Evolutionary conservation across 106 monocot species (phyloP).

Genomic region (Apostasia ramifera): DNA sequence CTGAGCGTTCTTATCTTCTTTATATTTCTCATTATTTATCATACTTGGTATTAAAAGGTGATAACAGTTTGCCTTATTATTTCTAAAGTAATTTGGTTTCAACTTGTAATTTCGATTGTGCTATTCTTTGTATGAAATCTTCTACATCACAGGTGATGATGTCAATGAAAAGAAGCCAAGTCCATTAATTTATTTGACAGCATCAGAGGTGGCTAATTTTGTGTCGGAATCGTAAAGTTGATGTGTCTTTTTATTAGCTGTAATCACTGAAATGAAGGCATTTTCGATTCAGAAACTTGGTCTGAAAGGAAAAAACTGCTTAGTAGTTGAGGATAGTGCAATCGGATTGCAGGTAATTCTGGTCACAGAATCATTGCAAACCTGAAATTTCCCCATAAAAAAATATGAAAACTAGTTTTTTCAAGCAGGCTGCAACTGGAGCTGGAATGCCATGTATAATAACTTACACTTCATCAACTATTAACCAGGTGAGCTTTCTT

Average conservation of each 20-base stretch:
- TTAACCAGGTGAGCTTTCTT: slow-evolving; percentile 59
- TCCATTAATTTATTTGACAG: slow-evolving; percentile 85
- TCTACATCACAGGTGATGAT: slow-evolving; percentile 71
- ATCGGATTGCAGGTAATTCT: slow-evolving; percentile 80
- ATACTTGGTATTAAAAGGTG: too few species aligned
- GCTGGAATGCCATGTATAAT: slow-evolving; percentile 96
- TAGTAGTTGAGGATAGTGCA: slow-evolving; percentile 96
- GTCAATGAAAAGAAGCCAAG: slow-evolving; percentile 95
- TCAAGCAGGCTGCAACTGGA: slow-evolving; percentile 74
- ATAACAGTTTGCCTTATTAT: too few species aligned
- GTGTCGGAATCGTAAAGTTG: neutral
- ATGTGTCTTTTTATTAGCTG: neutral
- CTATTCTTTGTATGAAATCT: neutral
- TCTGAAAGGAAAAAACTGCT: slow-evolving; percentile 53
- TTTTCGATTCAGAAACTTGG: slow-evolving; percentile 43
- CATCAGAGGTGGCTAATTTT: slow-evolving; percentile 40
- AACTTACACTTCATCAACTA: slow-evolving; percentile 89
- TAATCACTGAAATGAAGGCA: slow-evolving; percentile 1
- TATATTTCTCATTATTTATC: too few species aligned
- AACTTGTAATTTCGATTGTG: too few species aligned
- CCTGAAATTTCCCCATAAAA: neutral
- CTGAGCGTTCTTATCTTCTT: too few species aligned
- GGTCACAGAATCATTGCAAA: neutral
- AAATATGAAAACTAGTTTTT: slow-evolving; percentile 7
- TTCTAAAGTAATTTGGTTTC: too few species aligned